phyloP scores from a whole-genome alignment of 495 filamentous ascomycete genomes.

The Penicillium manginii region DNA sequence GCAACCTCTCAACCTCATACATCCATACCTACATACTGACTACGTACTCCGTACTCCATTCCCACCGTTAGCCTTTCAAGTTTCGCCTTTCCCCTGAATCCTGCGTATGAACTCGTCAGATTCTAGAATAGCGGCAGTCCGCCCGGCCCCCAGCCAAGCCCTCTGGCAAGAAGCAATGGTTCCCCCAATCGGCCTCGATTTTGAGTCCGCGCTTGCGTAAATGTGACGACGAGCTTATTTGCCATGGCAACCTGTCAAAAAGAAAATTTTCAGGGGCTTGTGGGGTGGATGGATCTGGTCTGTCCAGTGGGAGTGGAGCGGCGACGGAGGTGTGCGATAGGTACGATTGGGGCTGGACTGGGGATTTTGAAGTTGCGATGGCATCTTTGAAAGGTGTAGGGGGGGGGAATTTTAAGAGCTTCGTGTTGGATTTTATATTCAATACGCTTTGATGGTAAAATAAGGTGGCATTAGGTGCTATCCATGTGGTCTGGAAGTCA shows the following conservation, averaged over 20 bases:
- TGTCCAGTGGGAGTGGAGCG: neutral
- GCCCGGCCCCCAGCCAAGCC: neutral
- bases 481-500: conserved; percentile 5
- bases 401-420: neutral
- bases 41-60: neutral
- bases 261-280: conserved; percentile 3
- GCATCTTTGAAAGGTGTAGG: too few species aligned
- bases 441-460: neutral
- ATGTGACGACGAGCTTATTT: conserved; percentile 4
- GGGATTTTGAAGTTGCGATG: neutral
- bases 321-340: neutral
- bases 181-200: conserved; percentile 1
- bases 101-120: conserved; percentile 7
- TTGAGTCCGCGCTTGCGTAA: neutral
- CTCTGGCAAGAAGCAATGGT: too few species aligned
- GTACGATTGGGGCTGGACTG: neutral
- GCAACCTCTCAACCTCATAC: neutral
- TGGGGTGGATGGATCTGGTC: conserved; percentile 4
- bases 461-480: neutral
- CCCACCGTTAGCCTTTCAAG: neutral
- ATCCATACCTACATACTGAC: neutral
- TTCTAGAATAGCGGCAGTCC: neutral
- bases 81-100: conserved; percentile 5
- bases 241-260: conserved; percentile 9
- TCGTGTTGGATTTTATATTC: neutral